Evolutionary conservation across 192 early-diverging fungal species (phyloP).

Genomic region (Gigaspora rosea): DNA sequence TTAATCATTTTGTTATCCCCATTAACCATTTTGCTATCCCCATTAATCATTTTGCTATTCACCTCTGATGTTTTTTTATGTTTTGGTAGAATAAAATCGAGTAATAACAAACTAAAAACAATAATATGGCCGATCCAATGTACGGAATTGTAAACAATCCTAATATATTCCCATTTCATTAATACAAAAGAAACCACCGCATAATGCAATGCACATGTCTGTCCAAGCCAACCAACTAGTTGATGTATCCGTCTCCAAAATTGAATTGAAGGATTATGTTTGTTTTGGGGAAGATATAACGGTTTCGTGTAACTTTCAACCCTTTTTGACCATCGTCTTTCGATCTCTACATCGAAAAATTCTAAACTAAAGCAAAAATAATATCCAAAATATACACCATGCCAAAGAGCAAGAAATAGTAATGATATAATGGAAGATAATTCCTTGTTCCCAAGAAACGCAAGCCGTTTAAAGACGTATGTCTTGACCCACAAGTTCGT

Average conservation of each 20-base stretch:
- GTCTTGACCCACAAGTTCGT: slow-evolving; percentile 65
- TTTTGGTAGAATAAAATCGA: slow-evolving; percentile 24
- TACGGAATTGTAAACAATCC: slow-evolving; percentile 22
- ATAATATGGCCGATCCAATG: slow-evolving; percentile 20
- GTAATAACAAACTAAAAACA: slow-evolving; percentile 18
- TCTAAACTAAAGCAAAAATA: slow-evolving; percentile 60
- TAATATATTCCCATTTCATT: slow-evolving; percentile 40
- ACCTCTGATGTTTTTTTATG: too few relatives aligned
- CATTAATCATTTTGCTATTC: not conserved
- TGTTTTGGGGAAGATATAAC: slow-evolving; percentile 36
- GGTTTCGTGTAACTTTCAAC: slow-evolving; percentile 38
- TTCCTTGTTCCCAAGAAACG: slow-evolving; percentile 57
- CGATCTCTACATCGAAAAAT: slow-evolving; percentile 56
- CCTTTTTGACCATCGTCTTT: slow-evolving; percentile 40
- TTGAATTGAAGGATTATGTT: too few relatives aligned
- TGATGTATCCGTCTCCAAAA: slow-evolving; percentile 35
- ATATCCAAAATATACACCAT: slow-evolving; percentile 60
- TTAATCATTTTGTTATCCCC: too few relatives aligned
- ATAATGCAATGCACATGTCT: slow-evolving; percentile 50
- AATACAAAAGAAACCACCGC: slow-evolving; percentile 54
- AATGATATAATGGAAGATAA: slow-evolving; percentile 50
- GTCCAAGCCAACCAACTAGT: slow-evolving; percentile 43
- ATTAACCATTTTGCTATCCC: too few relatives aligned
- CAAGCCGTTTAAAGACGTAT: slow-evolving; percentile 62
- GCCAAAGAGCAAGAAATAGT: slow-evolving; percentile 62